Evolutionary conservation across 805 yeast genomes (phyloP).

Genomic region (Myxozyma neglecta): DNA sequence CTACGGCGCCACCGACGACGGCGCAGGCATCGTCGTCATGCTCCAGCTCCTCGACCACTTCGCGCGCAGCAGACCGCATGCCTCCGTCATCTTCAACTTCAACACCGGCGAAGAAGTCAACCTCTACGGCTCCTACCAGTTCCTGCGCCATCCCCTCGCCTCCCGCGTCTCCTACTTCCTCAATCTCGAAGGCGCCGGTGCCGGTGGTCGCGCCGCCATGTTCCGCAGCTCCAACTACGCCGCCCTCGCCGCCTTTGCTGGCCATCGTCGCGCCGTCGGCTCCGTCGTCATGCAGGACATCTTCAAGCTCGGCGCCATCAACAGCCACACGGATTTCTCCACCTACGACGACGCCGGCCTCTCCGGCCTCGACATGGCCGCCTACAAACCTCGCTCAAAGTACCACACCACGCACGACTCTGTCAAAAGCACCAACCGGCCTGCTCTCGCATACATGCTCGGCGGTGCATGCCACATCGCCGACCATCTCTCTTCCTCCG

Average conservation of each 20-base stretch:
- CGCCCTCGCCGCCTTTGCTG: constrained; percentile 26
- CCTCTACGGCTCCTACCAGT: constrained; percentile 73
- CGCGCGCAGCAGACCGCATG: constrained; percentile 47
- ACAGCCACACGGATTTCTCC: constrained; percentile 81
- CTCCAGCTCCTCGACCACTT: constrained; percentile 25
- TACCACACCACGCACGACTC: constrained; percentile 79
- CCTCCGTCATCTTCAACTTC: constrained; percentile 79
- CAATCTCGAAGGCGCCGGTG: constrained; percentile 90
- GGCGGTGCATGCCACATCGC: constrained; percentile 6
- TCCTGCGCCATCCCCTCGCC: constrained; percentile 72
- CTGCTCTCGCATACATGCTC: constrained; percentile 18
- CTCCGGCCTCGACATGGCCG: constrained; percentile 85
- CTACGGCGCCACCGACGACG: constrained; percentile 81
- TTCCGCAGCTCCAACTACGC: constrained; percentile 57
- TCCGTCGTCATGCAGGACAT: constrained; percentile 52
- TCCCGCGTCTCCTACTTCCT: constrained; percentile 59
- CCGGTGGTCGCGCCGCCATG: constrained; percentile 79
- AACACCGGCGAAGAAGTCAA: constrained; percentile 91
- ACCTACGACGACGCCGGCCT: constrained; percentile 65
- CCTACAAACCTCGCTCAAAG: constrained; percentile 76
- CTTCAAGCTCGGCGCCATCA: constrained; percentile 65
- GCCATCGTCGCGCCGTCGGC: constrained; percentile 10
- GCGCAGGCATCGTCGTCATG: constrained; percentile 28
- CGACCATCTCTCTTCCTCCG: constrained; percentile 1
- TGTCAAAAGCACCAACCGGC: constrained; percentile 40